These are phyloP conservation scores for Entophlyctis luteolus DNA, from an alignment of 192 early-diverging fungal species.

Conservation along the genomic window DNA sequence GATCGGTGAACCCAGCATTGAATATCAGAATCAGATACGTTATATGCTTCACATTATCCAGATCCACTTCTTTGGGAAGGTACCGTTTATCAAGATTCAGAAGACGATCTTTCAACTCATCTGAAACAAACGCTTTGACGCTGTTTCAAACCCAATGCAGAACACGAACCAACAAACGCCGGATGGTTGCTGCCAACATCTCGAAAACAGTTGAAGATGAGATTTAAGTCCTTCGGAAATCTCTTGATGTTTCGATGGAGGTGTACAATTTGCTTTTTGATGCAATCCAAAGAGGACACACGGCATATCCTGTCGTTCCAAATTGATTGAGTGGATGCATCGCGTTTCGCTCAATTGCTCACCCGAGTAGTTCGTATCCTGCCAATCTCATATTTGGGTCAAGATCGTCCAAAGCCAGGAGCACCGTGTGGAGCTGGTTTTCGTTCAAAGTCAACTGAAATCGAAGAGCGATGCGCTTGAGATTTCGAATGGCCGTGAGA, in stretches of 20 bases:
- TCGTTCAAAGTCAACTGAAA: conserved; percentile 54
- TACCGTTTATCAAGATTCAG: conserved; percentile 64
- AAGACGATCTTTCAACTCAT: conserved; percentile 49
- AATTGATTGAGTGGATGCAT: conserved; percentile 2
- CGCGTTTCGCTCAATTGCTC: conserved; percentile 12
- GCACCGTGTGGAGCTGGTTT: conserved; percentile 70
- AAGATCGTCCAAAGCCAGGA: conserved; percentile 76
- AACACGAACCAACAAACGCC: conserved; percentile 25
- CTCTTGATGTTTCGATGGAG: conserved; percentile 59
- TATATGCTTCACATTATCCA: conserved; percentile 67
- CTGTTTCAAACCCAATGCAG: not conserved
- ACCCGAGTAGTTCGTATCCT: conserved; percentile 74
- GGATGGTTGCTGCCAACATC: conserved; percentile 63
- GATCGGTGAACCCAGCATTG: conserved; percentile 60
- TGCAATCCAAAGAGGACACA: not conserved
- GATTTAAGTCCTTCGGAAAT: conserved; percentile 66
- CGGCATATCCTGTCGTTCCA: not conserved
- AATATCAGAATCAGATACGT: conserved; percentile 72
- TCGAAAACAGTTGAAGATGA: conserved; percentile 64
- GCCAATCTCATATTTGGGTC: conserved; percentile 59
- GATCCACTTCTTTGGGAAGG: conserved; percentile 64
- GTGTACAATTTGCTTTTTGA: conserved; percentile 51
- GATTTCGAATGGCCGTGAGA: conserved; percentile 70
- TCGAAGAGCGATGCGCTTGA: conserved; percentile 65
- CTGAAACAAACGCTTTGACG: not conserved